Evolutionary conservation across 2,329 filamentous ascomycete genomes (phyloP), one percentile per base, ranked within the genome.

Genomic region (Tricladium varicosporioides): DNA sequence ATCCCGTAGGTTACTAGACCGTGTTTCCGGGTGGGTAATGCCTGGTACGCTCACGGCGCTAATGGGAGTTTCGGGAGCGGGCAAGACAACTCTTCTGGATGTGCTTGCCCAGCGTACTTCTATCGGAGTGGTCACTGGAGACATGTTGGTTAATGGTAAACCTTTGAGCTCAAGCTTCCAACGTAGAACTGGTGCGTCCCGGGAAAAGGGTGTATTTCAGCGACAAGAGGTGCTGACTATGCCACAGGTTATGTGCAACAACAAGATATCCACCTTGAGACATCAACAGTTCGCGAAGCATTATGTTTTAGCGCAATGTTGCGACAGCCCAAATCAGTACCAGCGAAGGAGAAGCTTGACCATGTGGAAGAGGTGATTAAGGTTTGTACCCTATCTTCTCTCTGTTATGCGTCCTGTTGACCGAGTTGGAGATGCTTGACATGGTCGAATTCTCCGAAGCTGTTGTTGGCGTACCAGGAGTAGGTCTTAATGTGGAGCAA

Each of bases 401-500:
- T 27, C 22, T 3, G 22, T 27, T 27, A 27, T 27, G 22, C 22
- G 22, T 27, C 22, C 7, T 27, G 22, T 27, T 27, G 22, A 27
- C 22, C 22, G n/a, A 27, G 22, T 27, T 27, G 22, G 22, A 27
- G 22, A 27, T 97, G 18, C 78, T 97, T 19, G 91, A 94, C 48
- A 96, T 97, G 91, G 81, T 91, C 63, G 84, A 90, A 52, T 96
- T 94, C 66, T 91, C 92, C 13, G 92, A 96, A 70, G 92, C 92
- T 14, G 80, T 96, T 46, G 91, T 97, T 54, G 93, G 92, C 79
- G 88, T 95, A 27, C 90, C 91, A 5, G 92, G 92, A 60, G 90
- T 95, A 77, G 92, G 65, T 74, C 80, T 91, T 40, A 90, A 90
- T 68, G 82, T 85, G 13, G 84, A 87, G 67, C 84, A 87, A 71